Evolutionary conservation across 441 rosid genomes (phyloP).

Genomic region (Erodium moschatum): DNA sequence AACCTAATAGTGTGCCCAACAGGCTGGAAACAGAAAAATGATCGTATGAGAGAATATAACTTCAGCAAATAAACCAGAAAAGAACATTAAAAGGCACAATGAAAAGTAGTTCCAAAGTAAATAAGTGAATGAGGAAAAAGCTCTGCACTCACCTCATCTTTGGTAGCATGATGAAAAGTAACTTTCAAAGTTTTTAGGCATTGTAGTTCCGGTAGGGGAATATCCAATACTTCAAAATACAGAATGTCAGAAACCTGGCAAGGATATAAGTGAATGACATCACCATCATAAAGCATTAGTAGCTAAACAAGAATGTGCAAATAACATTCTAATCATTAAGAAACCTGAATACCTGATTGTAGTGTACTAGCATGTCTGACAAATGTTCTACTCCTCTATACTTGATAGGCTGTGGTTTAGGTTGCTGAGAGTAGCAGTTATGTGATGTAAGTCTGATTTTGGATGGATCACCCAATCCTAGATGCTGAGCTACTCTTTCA

Average conservation of each 20-base stretch:
- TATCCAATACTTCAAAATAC: slow-evolving; percentile 66
- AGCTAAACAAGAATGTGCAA: slow-evolving; percentile 4
- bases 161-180: slow-evolving; percentile 61
- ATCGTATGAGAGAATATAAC: slow-evolving; percentile 17
- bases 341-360: slow-evolving; percentile 74
- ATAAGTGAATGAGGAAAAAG: not conserved
- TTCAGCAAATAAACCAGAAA: slow-evolving; percentile 15
- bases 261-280: slow-evolving; percentile 13
- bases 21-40: slow-evolving; percentile 34
- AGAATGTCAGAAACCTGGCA: slow-evolving; percentile 57
- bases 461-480: slow-evolving; percentile 57
- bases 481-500: slow-evolving; percentile 51
- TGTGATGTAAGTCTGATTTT: slow-evolving; percentile 68
- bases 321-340: slow-evolving; percentile 15
- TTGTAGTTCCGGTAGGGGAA: slow-evolving; percentile 69
- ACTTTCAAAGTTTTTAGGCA: slow-evolving; percentile 63
- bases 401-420: slow-evolving; percentile 70
- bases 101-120: too few relatives aligned
- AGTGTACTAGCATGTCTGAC: slow-evolving; percentile 64
- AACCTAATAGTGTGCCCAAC: slow-evolving; percentile 56
- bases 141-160: slow-evolving; percentile 52
- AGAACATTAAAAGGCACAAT: slow-evolving; percentile 7
- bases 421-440: slow-evolving; percentile 72
- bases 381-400: slow-evolving; percentile 55
- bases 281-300: slow-evolving; percentile 14